These are phyloP conservation scores for Chrysosphaeria jannelii DNA, from an alignment of 2,329 filamentous ascomycete genomes.

Conservation along the genomic window DNA sequence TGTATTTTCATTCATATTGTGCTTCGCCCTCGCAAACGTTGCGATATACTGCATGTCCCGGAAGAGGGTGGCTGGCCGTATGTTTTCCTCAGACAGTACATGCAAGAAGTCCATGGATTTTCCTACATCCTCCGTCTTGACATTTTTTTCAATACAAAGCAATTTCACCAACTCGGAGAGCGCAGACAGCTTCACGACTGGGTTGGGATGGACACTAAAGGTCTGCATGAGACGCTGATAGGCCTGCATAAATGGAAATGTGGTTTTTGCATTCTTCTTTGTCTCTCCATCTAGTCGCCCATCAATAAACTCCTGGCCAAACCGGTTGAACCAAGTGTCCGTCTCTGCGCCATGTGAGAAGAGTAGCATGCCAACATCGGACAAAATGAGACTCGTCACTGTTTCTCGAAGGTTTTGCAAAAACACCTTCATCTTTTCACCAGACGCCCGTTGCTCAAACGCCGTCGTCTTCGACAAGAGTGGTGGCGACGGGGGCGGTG, in stretches of 20 bases:
- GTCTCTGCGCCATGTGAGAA: constrained; percentile 82
- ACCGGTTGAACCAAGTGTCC: constrained; percentile 52
- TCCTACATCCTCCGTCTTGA: too few relatives aligned
- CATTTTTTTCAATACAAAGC: too few relatives aligned
- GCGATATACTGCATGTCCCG: constrained; percentile 52
- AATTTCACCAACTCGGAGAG: constrained; percentile 60
- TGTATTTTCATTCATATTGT: constrained; percentile 25
- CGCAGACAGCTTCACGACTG: constrained; percentile 56
- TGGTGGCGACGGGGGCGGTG: too few relatives aligned
- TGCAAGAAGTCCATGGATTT: too few relatives aligned
- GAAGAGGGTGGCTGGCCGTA: constrained; percentile 55
- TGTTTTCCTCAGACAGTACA: too few relatives aligned
- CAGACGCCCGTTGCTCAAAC: constrained; percentile 20
- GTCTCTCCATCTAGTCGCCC: constrained; percentile 6
- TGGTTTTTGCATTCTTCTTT: neutral
- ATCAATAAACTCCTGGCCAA: constrained; percentile 35
- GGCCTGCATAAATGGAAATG: constrained; percentile 54
- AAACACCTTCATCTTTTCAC: constrained; percentile 49
- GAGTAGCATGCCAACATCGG: constrained; percentile 63
- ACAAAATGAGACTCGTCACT: constrained; percentile 57
- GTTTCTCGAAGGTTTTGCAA: constrained; percentile 48
- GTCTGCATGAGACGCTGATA: constrained; percentile 55
- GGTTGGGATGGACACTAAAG: constrained; percentile 73
- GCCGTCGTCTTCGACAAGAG: too few relatives aligned
- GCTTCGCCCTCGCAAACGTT: constrained; percentile 31